A percentile compares a stretch with the other conserved stretches of the same genome.
Conservation (phyloP, 257 asterid genomes). For the Coffea eugenioides region DNA sequence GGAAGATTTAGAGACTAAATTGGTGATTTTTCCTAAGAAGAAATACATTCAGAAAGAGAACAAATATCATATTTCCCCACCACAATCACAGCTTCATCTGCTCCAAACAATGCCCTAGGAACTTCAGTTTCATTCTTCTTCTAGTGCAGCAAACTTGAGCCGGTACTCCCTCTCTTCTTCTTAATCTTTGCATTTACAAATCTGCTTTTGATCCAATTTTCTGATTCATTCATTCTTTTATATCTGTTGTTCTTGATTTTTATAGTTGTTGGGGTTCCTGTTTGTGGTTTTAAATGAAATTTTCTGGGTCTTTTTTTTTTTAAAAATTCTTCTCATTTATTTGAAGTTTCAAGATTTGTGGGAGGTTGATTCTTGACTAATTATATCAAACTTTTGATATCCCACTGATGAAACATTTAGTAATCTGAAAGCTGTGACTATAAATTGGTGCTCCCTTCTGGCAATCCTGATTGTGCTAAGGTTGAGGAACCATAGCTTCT, state of each 20-base stretch:
- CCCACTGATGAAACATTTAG: conserved; percentile 19
- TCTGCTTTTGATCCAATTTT: not conserved
- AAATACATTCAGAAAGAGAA: too few relatives aligned
- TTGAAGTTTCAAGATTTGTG: not conserved
- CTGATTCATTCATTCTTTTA: not conserved
- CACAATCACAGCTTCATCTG: not conserved
- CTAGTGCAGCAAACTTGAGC: not conserved
- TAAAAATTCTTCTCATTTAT: not conserved
- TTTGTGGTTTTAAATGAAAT: not conserved
- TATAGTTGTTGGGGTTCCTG: not conserved
- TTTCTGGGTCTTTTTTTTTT: not conserved
- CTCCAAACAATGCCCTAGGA: not conserved
- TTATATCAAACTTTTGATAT: not conserved
- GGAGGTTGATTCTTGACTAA: not conserved
- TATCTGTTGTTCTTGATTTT: not conserved
- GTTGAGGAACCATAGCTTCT: conserved; percentile 19
- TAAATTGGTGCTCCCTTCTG: conserved; percentile 17
- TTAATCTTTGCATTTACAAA: not conserved
- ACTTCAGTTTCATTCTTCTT: not conserved
- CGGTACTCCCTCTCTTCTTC: not conserved
- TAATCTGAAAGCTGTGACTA: conserved; percentile 9
- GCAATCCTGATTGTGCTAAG: not conserved
- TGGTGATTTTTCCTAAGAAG: too few relatives aligned
- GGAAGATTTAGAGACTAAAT: too few relatives aligned
- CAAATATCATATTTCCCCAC: too few relatives aligned